Base-by-base conservation (phyloP, 768 basidiomycete genomes). In the Hemileccinum impolitum region DNA sequence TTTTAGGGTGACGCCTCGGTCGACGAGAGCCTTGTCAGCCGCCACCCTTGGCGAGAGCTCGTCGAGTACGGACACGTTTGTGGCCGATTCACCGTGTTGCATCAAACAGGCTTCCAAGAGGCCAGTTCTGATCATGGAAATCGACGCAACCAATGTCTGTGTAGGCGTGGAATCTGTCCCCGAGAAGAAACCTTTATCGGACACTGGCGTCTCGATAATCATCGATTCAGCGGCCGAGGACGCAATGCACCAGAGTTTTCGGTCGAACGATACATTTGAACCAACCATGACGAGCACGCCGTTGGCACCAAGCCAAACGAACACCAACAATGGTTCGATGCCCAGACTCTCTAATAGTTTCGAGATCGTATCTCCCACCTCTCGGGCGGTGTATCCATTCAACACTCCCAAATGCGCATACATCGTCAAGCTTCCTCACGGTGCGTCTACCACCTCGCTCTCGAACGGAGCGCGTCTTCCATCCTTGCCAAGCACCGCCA, bases 31-130 rank as follows among this genome's bases (percentile, higher is more conserved):
- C 4, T 25, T 52, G 13, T 60, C 60, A 7, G 7, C 19, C 6
- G 26, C 40, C 43, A 44, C 47, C 23, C 31, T 48, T 23, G 43
- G 37, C n/a, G 41, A 63, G 13, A 52, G 39, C 30, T 43, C 61
- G 10, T 38, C 55, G 12, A 60, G 50, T 18, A 54, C 51, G 9
- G 61, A 57, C 31, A 63, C 60, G 6, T 63, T 57, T 25, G 61
- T 63, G 23, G 46, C 50, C 17, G 55, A 61, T 37, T 61, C 60
- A 32, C 58, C 60, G 1, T 61, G 58, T 38, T 43, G 14, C 30
- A 18, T 25, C 37, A 60, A 54, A 40, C 48, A 36, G 13, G n/a
- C 32, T 4, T 52, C 39, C 14, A 49, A 56, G 23, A 15, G 44
- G 18, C 52, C 58, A 0, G n/a, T 43, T 32, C 42, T 53, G 26